Conservation (phyloP, 2,329 filamentous ascomycete species). For the Dactylellina haptotyla region DNA sequence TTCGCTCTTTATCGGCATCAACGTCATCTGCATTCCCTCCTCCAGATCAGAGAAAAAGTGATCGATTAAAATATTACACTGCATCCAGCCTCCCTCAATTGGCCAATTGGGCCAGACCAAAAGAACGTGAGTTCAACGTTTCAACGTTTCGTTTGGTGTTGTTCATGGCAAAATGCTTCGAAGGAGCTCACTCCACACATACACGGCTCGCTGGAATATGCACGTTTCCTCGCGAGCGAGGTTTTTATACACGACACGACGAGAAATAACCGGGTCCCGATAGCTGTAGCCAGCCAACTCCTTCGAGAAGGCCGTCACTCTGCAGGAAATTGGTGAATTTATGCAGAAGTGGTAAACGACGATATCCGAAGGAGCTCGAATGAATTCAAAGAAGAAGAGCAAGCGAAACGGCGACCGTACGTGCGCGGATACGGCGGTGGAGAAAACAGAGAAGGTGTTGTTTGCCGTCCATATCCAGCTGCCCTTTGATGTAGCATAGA, state of each 20-base stretch:
- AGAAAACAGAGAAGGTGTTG: neutral
- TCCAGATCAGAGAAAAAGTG: neutral
- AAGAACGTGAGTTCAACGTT: neutral
- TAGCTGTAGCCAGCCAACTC: slow-evolving; percentile 1
- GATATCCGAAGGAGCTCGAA: slow-evolving; percentile 42
- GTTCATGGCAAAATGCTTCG: slow-evolving; percentile 19
- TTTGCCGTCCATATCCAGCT: neutral
- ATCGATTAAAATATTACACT: slow-evolving; percentile 5
- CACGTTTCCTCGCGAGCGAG: slow-evolving; percentile 12
- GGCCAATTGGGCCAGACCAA: slow-evolving; percentile 27
- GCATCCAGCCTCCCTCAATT: slow-evolving; percentile 12
- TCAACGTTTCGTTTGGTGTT: neutral
- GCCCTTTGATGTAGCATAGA: neutral
- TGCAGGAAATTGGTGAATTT: neutral
- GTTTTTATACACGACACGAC: slow-evolving; percentile 10
- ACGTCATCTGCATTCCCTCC: slow-evolving; percentile 20
- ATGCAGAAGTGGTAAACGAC: slow-evolving; percentile 6
- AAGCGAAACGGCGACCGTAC: neutral
- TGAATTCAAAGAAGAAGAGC: neutral
- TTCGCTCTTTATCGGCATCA: slow-evolving; percentile 23
- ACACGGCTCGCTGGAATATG: slow-evolving; percentile 26
- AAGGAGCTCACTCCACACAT: slow-evolving; percentile 46
- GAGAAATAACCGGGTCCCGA: slow-evolving; percentile 45
- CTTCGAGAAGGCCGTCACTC: slow-evolving; percentile 11
- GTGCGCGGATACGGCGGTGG: neutral